These are phyloP conservation scores for Penicillium mononematosum DNA, from an alignment of 495 filamentous ascomycete species.

Conservation along the genomic window DNA sequence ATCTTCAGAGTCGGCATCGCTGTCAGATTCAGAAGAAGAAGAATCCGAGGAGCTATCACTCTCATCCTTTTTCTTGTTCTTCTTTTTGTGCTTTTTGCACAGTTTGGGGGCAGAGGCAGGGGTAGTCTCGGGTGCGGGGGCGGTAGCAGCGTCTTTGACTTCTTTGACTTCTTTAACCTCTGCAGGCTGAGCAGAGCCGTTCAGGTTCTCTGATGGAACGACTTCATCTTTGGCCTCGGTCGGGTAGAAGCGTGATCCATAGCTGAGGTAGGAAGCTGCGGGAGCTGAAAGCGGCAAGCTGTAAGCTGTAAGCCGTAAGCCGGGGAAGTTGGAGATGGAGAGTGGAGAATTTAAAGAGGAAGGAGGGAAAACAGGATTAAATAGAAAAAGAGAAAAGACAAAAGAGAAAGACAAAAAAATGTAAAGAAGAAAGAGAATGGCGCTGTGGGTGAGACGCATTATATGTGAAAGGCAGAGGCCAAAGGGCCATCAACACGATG, in stretches of 20 bases:
- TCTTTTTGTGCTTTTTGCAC: conserved; percentile 40
- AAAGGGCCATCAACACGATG: neutral
- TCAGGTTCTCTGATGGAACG: conserved; percentile 29
- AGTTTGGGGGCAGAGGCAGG: conserved; percentile 24
- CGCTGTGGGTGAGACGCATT: conserved; percentile 17
- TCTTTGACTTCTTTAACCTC: conserved; percentile 8
- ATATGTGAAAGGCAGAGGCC: neutral
- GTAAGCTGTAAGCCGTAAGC: conserved; percentile 15
- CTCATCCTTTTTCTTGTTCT: conserved; percentile 21
- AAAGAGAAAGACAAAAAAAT: conserved; percentile 3
- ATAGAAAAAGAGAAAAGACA: neutral
- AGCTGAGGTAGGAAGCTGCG: conserved; percentile 6
- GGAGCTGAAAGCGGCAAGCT: neutral
- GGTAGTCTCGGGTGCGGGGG: conserved; percentile 22
- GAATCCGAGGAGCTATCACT: conserved; percentile 30
- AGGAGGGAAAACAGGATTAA: neutral
- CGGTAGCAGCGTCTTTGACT: conserved; percentile 18
- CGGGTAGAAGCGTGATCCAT: conserved; percentile 27
- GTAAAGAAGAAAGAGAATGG: conserved; percentile 12
- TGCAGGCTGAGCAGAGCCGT: conserved; percentile 18
- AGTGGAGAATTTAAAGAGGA: neutral
- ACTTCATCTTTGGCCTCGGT: conserved; percentile 32
- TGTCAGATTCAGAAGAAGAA: conserved; percentile 19
- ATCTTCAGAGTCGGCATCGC: conserved; percentile 30
- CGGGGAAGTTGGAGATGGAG: conserved; percentile 2